Evolutionary conservation across 768 basidiomycete species (phyloP).

Genomic region (Trametes meyenii): DNA sequence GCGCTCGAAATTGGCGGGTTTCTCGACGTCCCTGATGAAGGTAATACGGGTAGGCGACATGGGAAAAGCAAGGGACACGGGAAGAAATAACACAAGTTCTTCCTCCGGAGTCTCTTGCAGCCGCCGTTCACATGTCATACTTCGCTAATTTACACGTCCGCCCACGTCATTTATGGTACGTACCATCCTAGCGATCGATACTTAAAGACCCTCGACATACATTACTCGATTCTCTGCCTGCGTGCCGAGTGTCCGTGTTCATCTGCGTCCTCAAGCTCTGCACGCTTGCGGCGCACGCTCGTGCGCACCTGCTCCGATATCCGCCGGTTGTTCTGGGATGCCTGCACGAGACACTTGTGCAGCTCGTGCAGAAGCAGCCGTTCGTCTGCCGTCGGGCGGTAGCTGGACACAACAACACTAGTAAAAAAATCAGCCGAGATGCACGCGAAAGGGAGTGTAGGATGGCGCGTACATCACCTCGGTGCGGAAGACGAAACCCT

Average conservation of each 20-base stretch:
- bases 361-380: not conserved
- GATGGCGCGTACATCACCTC: constrained; percentile 5
- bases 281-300: constrained; percentile 2
- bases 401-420: not conserved
- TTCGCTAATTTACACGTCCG: no score
- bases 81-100: not conserved
- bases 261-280: not conserved
- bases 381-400: constrained; percentile 1
- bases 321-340: not conserved
- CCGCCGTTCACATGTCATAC: no score
- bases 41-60: constrained; percentile 7
- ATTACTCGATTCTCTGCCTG: not conserved
- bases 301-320: not conserved
- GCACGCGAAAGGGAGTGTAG: not conserved
- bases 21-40: constrained; percentile 53
- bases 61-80: constrained; percentile 13
- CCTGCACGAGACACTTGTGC: not conserved
- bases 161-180: no score
- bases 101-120: no score
- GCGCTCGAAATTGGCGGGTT: constrained; percentile 90
- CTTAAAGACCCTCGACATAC: no score
- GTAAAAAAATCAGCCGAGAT: not conserved
- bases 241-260: not conserved
- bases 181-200: no score
- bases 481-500: constrained; percentile 8